Conservation (phyloP, 192 early-diverging fungal species). For the Entomortierella parvispora region DNA sequence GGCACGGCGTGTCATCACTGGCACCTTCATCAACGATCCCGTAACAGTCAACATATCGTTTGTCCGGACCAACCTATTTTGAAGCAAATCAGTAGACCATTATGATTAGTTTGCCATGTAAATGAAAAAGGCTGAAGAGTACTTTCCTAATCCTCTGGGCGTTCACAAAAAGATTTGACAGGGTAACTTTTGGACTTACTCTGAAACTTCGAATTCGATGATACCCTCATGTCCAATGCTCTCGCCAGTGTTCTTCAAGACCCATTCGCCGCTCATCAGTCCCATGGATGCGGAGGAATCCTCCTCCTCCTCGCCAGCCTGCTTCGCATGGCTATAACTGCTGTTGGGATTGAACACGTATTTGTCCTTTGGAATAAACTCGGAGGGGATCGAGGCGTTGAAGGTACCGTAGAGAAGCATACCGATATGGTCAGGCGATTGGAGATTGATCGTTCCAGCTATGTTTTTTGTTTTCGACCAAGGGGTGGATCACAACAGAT, state of each 20-base stretch:
- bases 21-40: constrained; percentile 68
- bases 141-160: background rate
- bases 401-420: constrained; percentile 93
- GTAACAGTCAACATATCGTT: constrained; percentile 87
- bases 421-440: constrained; percentile 94
- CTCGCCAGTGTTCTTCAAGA: constrained; percentile 71
- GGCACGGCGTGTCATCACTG: constrained; percentile 37
- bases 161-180: background rate
- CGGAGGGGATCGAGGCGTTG: constrained; percentile 93
- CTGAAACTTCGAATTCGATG: constrained; percentile 76
- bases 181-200: too few species aligned
- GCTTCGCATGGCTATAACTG: constrained; percentile 49
- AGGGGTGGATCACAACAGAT: too few species aligned
- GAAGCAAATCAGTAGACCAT: constrained; percentile 4
- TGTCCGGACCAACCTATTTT: constrained; percentile 74
- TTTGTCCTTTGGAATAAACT: constrained; percentile 76
- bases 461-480: background rate
- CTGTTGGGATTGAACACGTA: constrained; percentile 69
- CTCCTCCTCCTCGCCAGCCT: constrained; percentile 35
- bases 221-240: constrained; percentile 72
- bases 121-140: background rate
- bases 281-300: constrained; percentile 29
- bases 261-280: constrained; percentile 73
- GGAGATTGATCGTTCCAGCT: constrained; percentile 90
- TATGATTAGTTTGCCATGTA: background rate